Evolutionary conservation across 768 basidiomycete genomes (phyloP).

Genomic region (Phylloporus scabripes): DNA sequence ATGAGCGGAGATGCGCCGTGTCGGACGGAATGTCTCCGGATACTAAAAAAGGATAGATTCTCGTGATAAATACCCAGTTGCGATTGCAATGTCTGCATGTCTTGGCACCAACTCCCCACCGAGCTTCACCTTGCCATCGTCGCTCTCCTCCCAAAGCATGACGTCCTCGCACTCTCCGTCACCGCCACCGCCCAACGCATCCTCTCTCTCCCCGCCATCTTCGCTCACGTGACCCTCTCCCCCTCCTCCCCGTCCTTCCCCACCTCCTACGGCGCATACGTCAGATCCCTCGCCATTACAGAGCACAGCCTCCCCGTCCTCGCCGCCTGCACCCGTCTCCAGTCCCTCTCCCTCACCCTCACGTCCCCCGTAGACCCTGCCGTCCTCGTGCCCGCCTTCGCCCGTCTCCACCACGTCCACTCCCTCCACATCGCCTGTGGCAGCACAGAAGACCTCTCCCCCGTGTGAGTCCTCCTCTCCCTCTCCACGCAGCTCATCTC

Average conservation of each 20-base stretch:
- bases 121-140: slow-evolving; percentile 63
- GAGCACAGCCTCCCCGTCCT: slow-evolving; percentile 48
- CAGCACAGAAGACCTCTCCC: slow-evolving; percentile 31
- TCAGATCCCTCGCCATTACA: slow-evolving; percentile 42
- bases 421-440: slow-evolving; percentile 20
- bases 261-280: slow-evolving; percentile 46
- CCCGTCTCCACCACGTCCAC: slow-evolving; percentile 13
- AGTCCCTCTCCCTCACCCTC: slow-evolving; percentile 23
- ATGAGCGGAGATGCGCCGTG: slow-evolving; percentile 13
- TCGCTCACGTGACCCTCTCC: slow-evolving; percentile 54
- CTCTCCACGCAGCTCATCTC: background rate
- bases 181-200: slow-evolving; percentile 48
- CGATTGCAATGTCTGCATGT: slow-evolving; percentile 4
- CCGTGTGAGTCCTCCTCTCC: slow-evolving; percentile 33
- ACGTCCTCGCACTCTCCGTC: slow-evolving; percentile 43
- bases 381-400: slow-evolving; percentile 19
- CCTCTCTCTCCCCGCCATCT: slow-evolving; percentile 53
- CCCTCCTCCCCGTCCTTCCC: slow-evolving; percentile 49
- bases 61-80: no score
- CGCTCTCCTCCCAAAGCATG: slow-evolving; percentile 40
- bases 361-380: slow-evolving; percentile 20
- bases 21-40: slow-evolving; percentile 26
- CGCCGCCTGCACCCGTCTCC: slow-evolving; percentile 42
- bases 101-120: slow-evolving; percentile 56
- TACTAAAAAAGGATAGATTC: slow-evolving; percentile 12